phyloP scores from a whole-genome alignment of 2,329 filamentous ascomycete genomes.

The Fusarium sp. region DNA sequence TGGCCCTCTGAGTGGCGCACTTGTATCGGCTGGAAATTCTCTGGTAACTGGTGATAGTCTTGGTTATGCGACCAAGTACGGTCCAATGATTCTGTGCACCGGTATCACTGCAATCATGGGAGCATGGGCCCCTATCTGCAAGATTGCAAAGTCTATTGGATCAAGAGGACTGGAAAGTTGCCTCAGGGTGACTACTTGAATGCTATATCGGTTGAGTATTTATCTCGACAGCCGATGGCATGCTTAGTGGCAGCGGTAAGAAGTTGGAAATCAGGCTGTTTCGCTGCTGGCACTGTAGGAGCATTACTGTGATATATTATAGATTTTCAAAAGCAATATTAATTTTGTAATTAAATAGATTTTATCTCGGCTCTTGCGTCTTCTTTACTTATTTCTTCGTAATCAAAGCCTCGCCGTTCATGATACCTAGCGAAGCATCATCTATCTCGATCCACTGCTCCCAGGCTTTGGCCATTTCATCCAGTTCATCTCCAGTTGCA shows the following conservation, averaged over 20 bases:
- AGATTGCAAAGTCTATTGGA: conserved; percentile 51
- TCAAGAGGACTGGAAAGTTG: conserved; percentile 14
- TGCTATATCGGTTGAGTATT: conserved; percentile 47
- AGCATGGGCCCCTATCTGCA: conserved; percentile 58
- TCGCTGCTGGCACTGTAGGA: background rate
- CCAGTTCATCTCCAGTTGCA: conserved; percentile 46
- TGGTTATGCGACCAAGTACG: conserved; percentile 53
- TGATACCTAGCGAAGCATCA: conserved; percentile 50
- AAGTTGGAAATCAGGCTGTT: background rate
- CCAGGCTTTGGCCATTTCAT: conserved; percentile 51
- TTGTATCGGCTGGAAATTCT: conserved; percentile 46
- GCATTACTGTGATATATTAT: background rate
- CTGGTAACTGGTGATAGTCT: conserved; percentile 48
- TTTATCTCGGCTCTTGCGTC: background rate
- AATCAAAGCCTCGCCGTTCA: conserved; percentile 51
- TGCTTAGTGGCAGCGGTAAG: too few relatives aligned
- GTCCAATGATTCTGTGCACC: conserved; percentile 54
- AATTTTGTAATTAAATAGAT: background rate
- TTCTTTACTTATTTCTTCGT: conserved; percentile 33
- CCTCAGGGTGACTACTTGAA: conserved; percentile 60
- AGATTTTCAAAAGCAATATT: background rate
- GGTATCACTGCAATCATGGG: conserved; percentile 52
- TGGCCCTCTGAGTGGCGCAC: conserved; percentile 51
- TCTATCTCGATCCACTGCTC: conserved; percentile 47
- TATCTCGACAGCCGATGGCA: too few relatives aligned